These are phyloP conservation scores for Candida arabinofermentans DNA, from an alignment of 805 yeast species.

Conservation along the genomic window DNA sequence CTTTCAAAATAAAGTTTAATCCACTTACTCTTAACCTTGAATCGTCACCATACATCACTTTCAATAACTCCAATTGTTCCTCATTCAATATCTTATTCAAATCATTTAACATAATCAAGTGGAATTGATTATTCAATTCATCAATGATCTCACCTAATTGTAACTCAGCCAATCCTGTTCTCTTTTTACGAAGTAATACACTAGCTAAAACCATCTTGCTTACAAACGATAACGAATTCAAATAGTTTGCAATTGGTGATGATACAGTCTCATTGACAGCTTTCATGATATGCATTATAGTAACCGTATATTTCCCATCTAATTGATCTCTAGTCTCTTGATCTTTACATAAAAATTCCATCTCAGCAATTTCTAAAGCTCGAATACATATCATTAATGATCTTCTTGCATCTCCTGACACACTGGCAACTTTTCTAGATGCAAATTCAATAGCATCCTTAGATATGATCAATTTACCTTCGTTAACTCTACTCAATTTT, in stretches of 20 bases:
- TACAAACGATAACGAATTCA: slow-evolving; percentile 59
- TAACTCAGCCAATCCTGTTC: slow-evolving; percentile 69
- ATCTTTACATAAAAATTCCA: slow-evolving; percentile 41
- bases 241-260: slow-evolving; percentile 62
- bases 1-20: slow-evolving; percentile 56
- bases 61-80: slow-evolving; percentile 21
- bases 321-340: slow-evolving; percentile 23
- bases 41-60: slow-evolving; percentile 24
- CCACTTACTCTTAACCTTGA: slow-evolving; percentile 51
- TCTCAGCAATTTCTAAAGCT: slow-evolving; percentile 85
- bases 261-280: slow-evolving; percentile 78
- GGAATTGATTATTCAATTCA: slow-evolving; percentile 50
- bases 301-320: slow-evolving; percentile 49
- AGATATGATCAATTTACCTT: slow-evolving; percentile 43
- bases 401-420: slow-evolving; percentile 95
- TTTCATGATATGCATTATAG: slow-evolving; percentile 67
- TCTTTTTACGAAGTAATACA: slow-evolving; percentile 55
- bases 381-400: slow-evolving; percentile 84
- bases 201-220: slow-evolving; percentile 73
- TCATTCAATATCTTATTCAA: slow-evolving; percentile 18
- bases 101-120: slow-evolving; percentile 27
- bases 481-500: slow-evolving; percentile 36
- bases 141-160: slow-evolving; percentile 74
- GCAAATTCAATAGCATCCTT: slow-evolving; percentile 88
- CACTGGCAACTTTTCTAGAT: slow-evolving; percentile 90